Evolutionary conservation across 2,329 filamentous ascomycete species (phyloP), one percentile per base, ranked within the genome.

Genomic region (Chaetothyriales sp.): DNA sequence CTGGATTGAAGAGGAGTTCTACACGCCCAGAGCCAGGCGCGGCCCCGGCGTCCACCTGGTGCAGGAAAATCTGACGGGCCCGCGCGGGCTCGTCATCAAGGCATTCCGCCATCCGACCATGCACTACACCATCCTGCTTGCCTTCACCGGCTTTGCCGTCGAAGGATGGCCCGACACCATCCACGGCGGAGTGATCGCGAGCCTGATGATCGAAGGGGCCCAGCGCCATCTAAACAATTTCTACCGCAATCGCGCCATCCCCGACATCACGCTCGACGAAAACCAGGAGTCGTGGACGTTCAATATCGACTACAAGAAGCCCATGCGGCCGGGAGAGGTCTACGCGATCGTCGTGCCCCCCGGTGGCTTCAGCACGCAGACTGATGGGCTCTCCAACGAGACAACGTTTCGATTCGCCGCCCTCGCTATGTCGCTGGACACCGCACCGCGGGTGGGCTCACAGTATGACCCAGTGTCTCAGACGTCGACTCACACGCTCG

Each of bases 171-270:
- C 85, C 1, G 76, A 77, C 10, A 72, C 85, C 43, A 46, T 58
- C 49, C 85, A 90, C 68, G 85, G 85, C 51, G 85, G 85, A 13
- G 72, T 76, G 5, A 73, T 85, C 47, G 82, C 81, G 6, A 87
- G 81, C 0, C 65, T 86, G 2, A 67, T 89, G 40, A 78, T 86
- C 64, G 85, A 89, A 69, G 77, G 75, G 49, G 72, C 86, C 55
- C 80, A 80, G 9, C 55, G 53, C 29, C 58, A 61, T 37, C 43
- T 60, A 20, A 49, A 54, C 22, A 54, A 53, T 13, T 55, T 57
- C 44, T 53, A 58, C 43, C 45, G 44, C 8, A 47, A 55, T 6
- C 50, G 51, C n/a, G 56, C 54, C 13, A 40, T 40, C 33, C 20
- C 46, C n/a, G 46, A 47, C 46, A 18, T 28, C 46, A 47, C 18